Evolutionary conservation across 768 basidiomycete species (phyloP).

Genomic region (Xanthoconium purpureum): DNA sequence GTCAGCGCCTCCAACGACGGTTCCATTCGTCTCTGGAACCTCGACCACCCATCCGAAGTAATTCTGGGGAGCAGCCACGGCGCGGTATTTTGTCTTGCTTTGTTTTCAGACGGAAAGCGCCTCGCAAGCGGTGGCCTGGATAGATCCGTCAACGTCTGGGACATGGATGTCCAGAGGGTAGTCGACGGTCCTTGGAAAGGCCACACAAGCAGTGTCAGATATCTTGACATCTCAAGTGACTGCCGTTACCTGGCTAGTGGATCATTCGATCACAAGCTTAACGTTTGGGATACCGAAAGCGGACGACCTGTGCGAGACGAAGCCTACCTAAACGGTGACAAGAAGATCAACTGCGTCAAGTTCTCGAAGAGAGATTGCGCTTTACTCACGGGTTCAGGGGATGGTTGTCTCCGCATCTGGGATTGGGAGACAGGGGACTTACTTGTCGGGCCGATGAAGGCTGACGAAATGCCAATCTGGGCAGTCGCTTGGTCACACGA

Average conservation of each 20-base stretch:
- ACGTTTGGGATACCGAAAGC: constrained; percentile 29
- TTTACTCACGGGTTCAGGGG: constrained; percentile 29
- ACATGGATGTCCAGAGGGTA: constrained; percentile 17
- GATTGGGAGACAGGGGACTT: constrained; percentile 25
- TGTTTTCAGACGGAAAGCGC: constrained; percentile 26
- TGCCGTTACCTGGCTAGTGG: constrained; percentile 28
- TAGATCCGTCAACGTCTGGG: constrained; percentile 32
- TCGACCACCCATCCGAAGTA: constrained; percentile 23
- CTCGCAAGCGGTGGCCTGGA: constrained; percentile 31
- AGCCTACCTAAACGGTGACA: constrained; percentile 20
- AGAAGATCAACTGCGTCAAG: constrained; percentile 29
- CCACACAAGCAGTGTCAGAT: constrained; percentile 28
- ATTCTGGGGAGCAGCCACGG: constrained; percentile 23
- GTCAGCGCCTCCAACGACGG: constrained; percentile 31
- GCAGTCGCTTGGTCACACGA: constrained; percentile 32
- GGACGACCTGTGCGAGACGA: constrained; percentile 25
- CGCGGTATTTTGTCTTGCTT: constrained; percentile 25
- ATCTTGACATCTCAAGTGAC: constrained; percentile 28
- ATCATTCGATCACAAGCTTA: constrained; percentile 32
- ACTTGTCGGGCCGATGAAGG: constrained; percentile 26
- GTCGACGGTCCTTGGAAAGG: constrained; percentile 23
- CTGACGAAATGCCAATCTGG: constrained; percentile 25
- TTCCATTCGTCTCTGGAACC: constrained; percentile 30
- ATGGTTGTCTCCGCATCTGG: constrained; percentile 30
- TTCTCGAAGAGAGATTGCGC: constrained; percentile 22